phyloP scores from a whole-genome alignment of 352 stramenopile species.

The Globisporangium splendens region DNA sequence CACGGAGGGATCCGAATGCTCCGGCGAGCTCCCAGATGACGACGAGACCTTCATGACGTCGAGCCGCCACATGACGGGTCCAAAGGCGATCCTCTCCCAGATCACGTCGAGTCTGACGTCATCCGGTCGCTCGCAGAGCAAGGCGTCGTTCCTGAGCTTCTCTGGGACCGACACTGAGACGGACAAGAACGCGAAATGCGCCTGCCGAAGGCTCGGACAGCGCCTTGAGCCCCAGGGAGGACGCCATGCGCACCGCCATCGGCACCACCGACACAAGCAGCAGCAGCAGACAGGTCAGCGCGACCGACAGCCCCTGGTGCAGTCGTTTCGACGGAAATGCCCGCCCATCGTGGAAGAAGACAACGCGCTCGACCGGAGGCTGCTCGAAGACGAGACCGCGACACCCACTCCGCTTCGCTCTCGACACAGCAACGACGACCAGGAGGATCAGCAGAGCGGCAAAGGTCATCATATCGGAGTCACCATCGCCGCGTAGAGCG shows the following conservation, averaged over 20 bases:
- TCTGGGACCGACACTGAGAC: no score
- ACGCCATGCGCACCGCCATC: background rate
- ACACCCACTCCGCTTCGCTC: no score
- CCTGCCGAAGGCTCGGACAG: slow-evolving; percentile 12
- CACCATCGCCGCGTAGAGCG: slow-evolving; percentile 5
- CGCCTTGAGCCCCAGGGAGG: slow-evolving; percentile 9
- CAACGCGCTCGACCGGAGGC: slow-evolving; percentile 10
- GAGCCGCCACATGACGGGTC: no score
- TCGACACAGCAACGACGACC: background rate
- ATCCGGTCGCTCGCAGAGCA: slow-evolving; percentile 6
- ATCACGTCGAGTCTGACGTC: slow-evolving; percentile 11
- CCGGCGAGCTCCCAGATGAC: background rate
- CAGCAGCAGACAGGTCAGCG: no score
- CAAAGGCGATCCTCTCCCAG: slow-evolving; percentile 5
- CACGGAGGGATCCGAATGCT: background rate
- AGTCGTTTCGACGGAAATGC: slow-evolving; percentile 1
- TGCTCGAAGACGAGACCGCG: slow-evolving; percentile 7
- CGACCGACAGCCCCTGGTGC: background rate
- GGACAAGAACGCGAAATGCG: slow-evolving; percentile 1
- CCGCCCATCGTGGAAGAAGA: slow-evolving; percentile 16
- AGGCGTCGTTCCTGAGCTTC: background rate
- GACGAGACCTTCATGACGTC: no score
- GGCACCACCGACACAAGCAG: background rate
- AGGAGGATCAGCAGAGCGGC: background rate
- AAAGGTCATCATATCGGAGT: background rate